These are phyloP conservation scores for Cyathus striatus DNA, from an alignment of 768 basidiomycete genomes.

Conservation along the genomic window DNA sequence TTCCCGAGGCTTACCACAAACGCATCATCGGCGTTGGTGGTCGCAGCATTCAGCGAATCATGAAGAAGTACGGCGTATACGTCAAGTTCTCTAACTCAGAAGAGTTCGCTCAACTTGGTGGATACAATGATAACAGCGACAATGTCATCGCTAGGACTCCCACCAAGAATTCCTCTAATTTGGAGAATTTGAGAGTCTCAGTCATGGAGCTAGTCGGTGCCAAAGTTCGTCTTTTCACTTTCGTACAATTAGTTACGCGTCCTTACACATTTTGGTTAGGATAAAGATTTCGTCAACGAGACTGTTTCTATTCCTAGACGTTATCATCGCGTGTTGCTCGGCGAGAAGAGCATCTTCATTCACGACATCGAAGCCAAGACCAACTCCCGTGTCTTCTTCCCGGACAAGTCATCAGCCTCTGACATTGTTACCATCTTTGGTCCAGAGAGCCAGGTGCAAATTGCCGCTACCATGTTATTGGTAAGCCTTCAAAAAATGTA, in stretches of 20 bases:
- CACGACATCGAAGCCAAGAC: slow-evolving; percentile 97
- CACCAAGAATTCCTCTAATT: slow-evolving; percentile 92
- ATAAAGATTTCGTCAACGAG: slow-evolving; percentile 95
- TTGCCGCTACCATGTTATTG: slow-evolving; percentile 92
- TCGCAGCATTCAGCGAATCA: slow-evolving; percentile 96
- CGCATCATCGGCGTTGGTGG: slow-evolving; percentile 98
- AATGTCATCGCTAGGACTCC: slow-evolving; percentile 98
- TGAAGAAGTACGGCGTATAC: slow-evolving; percentile 99
- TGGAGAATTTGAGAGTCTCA: slow-evolving; percentile 91
- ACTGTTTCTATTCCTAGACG: slow-evolving; percentile 89
- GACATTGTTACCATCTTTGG: slow-evolving; percentile 96
- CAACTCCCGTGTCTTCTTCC: slow-evolving; percentile 88
- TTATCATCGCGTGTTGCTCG: slow-evolving; percentile 91
- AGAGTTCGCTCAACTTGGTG: slow-evolving; percentile 91
- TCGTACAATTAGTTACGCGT: slow-evolving; percentile 2
- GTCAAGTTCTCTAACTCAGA: slow-evolving; percentile 99
- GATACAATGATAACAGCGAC: slow-evolving; percentile 96
- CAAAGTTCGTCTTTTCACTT: slow-evolving; percentile 54
- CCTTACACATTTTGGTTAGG: too few relatives aligned
- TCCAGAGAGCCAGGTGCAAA: slow-evolving; percentile 94
- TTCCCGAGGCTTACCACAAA: slow-evolving; percentile 97
- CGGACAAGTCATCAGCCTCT: slow-evolving; percentile 90
- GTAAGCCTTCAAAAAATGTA: slow-evolving; percentile 40
- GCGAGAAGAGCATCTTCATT: slow-evolving; percentile 96
- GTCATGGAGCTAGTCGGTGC: slow-evolving; percentile 98